Percentiles rank a stretch among this genome's conserved stretches.
Conservation (phyloP, 148 eudicot species). For the Fagopyrum homotropicum region DNA sequence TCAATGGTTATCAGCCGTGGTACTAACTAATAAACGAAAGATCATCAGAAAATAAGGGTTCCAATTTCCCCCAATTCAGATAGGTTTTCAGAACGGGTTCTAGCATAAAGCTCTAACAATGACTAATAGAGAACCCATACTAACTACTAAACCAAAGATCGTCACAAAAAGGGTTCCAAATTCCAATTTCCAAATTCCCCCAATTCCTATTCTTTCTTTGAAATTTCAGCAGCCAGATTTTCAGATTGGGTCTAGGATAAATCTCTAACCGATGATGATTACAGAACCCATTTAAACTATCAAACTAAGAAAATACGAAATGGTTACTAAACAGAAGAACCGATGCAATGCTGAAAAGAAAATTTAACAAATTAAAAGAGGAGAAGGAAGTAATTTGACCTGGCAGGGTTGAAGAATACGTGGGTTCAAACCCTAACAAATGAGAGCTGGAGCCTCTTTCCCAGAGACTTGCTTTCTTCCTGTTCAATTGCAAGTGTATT, state of each 20-base stretch:
- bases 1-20: background rate
- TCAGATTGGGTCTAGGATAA: background rate
- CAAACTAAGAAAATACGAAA: slow-evolving; percentile 2
- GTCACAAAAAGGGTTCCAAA: background rate
- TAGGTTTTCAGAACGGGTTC: no score
- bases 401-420: background rate
- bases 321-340: background rate
- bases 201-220: background rate
- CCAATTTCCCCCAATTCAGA: background rate
- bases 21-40: background rate
- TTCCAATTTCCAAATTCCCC: background rate
- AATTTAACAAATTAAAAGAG: background rate
- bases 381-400: slow-evolving; percentile 5
- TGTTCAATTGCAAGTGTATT: background rate
- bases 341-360: background rate
- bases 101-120: no score
- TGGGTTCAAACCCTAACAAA: background rate
- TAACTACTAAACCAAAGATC: background rate
- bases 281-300: background rate
- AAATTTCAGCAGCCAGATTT: background rate
- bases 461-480: background rate
- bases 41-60: background rate
- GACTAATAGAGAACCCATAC: background rate
- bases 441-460: background rate
- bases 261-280: background rate